phyloP scores from a whole-genome alignment of 208 protist genomes.

The Wallacemonas sp. region DNA sequence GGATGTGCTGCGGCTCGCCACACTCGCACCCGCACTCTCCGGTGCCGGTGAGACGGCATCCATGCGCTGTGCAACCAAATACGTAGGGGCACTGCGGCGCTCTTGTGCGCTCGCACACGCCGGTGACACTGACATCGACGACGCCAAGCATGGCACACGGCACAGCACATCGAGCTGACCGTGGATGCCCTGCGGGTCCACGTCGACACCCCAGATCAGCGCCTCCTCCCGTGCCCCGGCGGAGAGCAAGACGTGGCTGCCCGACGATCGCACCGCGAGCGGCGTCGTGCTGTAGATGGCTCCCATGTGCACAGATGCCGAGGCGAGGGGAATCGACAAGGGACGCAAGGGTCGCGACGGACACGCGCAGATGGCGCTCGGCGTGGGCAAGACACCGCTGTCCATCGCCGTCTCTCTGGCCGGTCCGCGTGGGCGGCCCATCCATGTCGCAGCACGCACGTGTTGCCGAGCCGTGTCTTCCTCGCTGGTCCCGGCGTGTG shows the following conservation, averaged over 20 bases:
- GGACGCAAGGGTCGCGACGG: conserved; percentile 29
- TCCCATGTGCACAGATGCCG: conserved; percentile 38
- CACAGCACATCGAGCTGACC: conserved; percentile 30
- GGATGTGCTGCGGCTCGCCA: background rate
- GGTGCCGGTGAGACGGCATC: conserved; percentile 3
- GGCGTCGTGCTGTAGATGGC: conserved; percentile 50
- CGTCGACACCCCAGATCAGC: conserved; percentile 45
- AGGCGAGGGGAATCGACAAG: conserved; percentile 34
- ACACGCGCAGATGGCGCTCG: background rate
- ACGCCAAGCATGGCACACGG: conserved; percentile 19
- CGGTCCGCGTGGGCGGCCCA: no score
- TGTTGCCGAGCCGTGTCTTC: no score
- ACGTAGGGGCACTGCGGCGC: conserved; percentile 18
- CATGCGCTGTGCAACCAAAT: conserved; percentile 30
- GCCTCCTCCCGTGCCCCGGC: conserved; percentile 63
- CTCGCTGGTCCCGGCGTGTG: background rate
- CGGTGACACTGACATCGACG: background rate
- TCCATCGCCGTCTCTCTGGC: background rate
- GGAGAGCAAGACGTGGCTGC: conserved; percentile 42
- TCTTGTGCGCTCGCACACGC: background rate
- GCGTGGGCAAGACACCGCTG: background rate
- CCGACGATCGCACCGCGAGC: conserved; percentile 7
- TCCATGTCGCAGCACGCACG: no score
- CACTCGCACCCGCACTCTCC: background rate
- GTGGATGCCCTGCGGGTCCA: background rate